Conservation (phyloP, 495 filamentous ascomycete species). For the Astrothelium subdiscretum region DNA sequence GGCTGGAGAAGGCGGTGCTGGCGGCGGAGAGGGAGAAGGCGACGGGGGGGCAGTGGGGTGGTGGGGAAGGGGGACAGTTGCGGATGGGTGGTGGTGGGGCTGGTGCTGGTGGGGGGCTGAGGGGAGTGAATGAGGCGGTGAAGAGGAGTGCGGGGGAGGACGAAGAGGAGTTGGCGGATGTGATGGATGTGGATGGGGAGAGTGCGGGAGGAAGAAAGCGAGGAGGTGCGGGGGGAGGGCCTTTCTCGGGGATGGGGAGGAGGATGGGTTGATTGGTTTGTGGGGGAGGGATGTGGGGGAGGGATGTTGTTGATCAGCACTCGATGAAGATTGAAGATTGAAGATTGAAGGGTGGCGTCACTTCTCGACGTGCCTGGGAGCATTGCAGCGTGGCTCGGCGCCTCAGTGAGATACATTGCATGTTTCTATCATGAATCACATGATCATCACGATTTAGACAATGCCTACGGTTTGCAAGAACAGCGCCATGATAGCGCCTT, state of each 20-base stretch:
- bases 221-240: constrained; percentile 15
- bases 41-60: constrained; percentile 33
- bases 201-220: constrained; percentile 30
- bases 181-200: constrained; percentile 47
- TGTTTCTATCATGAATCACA: neutral
- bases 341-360: neutral
- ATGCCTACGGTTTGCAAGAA: no score
- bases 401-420: neutral
- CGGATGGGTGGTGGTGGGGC: constrained; percentile 8
- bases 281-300: neutral
- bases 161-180: constrained; percentile 42
- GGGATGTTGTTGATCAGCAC: neutral
- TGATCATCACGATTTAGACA: neutral
- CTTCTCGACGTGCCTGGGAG: neutral
- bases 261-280: constrained; percentile 12
- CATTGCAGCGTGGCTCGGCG: neutral
- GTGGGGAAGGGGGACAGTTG: constrained; percentile 29
- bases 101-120: no score
- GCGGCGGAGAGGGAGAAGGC: constrained; percentile 27
- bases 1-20: constrained; percentile 34
- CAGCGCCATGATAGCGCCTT: no score
- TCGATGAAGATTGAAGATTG: neutral
- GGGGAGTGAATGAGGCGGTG: constrained; percentile 34
- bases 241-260: constrained; percentile 16
- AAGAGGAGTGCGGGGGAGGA: constrained; percentile 36